These are phyloP conservation scores for Globisporangium alternatum DNA, from an alignment of 352 stramenopile species.

Conservation along the genomic window DNA sequence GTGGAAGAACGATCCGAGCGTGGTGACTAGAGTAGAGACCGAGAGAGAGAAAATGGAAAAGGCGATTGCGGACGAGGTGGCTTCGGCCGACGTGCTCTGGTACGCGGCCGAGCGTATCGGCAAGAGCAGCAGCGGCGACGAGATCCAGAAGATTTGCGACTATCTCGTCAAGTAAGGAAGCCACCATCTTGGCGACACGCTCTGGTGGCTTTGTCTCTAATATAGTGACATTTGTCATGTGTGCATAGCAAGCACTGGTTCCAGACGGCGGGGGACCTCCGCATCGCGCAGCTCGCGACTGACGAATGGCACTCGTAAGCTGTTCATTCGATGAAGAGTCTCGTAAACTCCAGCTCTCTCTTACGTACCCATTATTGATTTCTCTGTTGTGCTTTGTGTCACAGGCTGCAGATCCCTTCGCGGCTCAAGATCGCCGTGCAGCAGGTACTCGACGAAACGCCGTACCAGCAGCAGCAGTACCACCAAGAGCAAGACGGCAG, in stretches of 20 bases:
- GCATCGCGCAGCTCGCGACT: slow-evolving; percentile 32
- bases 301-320: slow-evolving; percentile 53
- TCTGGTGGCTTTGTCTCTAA: background rate
- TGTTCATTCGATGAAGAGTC: too few relatives aligned
- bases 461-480: slow-evolving; percentile 10
- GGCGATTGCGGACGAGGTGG: slow-evolving; percentile 25
- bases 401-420: slow-evolving; percentile 46
- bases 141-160: slow-evolving; percentile 55
- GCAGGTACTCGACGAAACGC: slow-evolving; percentile 44
- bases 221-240: background rate
- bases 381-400: background rate
- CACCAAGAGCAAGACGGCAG: slow-evolving; percentile 7
- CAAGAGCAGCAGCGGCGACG: slow-evolving; percentile 39
- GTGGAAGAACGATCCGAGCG: background rate
- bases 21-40: background rate
- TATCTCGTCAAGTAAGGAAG: slow-evolving; percentile 52
- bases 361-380: background rate
- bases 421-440: slow-evolving; percentile 67
- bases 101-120: slow-evolving; percentile 52
- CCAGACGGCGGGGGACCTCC: slow-evolving; percentile 55
- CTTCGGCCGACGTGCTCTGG: slow-evolving; percentile 46
- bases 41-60: slow-evolving; percentile 9
- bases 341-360: background rate
- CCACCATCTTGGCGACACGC: too few relatives aligned
- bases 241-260: slow-evolving; percentile 59